Percentiles rank a stretch among this genome's conserved stretches.
phyloP scores from a whole-genome alignment of 768 basidiomycete genomes.

The Termitomyces sp. region DNA sequence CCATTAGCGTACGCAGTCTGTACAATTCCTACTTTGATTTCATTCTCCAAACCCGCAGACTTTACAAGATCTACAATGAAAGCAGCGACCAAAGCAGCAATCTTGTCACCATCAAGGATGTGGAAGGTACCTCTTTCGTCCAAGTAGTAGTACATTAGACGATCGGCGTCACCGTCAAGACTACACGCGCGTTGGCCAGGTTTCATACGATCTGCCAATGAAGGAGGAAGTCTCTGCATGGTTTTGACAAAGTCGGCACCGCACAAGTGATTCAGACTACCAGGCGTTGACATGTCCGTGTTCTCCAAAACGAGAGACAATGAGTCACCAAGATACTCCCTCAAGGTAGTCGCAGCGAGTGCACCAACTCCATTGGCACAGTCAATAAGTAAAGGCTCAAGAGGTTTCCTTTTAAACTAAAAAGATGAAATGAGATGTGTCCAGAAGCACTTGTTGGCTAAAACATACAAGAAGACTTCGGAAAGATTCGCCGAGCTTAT shows the following conservation, averaged over 20 bases:
- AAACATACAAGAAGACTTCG: slow-evolving; percentile 79
- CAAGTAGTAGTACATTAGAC: slow-evolving; percentile 92
- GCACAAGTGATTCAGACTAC: slow-evolving; percentile 80
- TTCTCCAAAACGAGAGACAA: slow-evolving; percentile 71
- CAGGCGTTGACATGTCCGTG: slow-evolving; percentile 56
- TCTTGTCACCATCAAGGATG: slow-evolving; percentile 98
- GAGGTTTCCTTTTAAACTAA: slow-evolving; percentile 56
- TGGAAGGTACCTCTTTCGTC: slow-evolving; percentile 77
- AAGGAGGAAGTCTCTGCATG: slow-evolving; percentile 79
- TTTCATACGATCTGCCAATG: slow-evolving; percentile 56
- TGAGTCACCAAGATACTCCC: slow-evolving; percentile 52
- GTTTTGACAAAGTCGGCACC: slow-evolving; percentile 99
- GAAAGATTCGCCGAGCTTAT: slow-evolving; percentile 79
- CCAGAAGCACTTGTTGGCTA: background rate
- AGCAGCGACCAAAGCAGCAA: slow-evolving; percentile 87
- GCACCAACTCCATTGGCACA: slow-evolving; percentile 99
- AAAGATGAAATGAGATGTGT: slow-evolving; percentile 5
- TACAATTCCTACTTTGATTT: slow-evolving; percentile 87
- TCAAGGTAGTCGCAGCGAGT: slow-evolving; percentile 59
- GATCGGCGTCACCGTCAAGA: slow-evolving; percentile 96
- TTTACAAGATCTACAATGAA: slow-evolving; percentile 91
- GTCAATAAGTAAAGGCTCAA: slow-evolving; percentile 74
- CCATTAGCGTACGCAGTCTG: slow-evolving; percentile 99
- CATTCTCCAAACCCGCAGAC: slow-evolving; percentile 72
- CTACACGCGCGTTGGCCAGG: slow-evolving; percentile 85